Percentiles rank a stretch among this genome's conserved stretches.
phyloP scores from a whole-genome alignment of 352 stramenopile species.

The Phytophthora sojae region DNA sequence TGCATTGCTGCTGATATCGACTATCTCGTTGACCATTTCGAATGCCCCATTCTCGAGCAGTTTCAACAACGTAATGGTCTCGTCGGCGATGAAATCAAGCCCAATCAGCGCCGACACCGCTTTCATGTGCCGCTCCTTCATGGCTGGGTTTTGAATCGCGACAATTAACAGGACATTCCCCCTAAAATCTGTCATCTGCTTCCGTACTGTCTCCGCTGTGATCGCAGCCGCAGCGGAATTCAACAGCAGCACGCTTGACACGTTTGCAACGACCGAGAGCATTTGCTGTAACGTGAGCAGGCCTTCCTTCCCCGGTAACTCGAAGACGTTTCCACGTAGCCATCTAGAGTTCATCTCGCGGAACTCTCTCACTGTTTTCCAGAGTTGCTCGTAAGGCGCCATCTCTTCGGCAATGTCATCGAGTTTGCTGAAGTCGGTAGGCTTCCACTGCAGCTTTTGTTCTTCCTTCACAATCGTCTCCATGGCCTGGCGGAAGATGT shows the following conservation, averaged over 20 bases:
- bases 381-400: slow-evolving; percentile 80
- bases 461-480: slow-evolving; percentile 70
- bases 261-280: slow-evolving; percentile 55
- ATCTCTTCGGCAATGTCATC: slow-evolving; percentile 81
- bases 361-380: slow-evolving; percentile 76
- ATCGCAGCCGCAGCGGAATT: slow-evolving; percentile 67
- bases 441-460: slow-evolving; percentile 70
- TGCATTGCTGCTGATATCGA: slow-evolving; percentile 73
- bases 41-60: slow-evolving; percentile 74
- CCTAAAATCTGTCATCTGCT: slow-evolving; percentile 82
- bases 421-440: slow-evolving; percentile 74
- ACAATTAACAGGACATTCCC: slow-evolving; percentile 71
- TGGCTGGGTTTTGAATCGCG: slow-evolving; percentile 69
- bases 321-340: slow-evolving; percentile 73
- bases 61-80: slow-evolving; percentile 74
- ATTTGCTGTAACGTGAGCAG: slow-evolving; percentile 61
- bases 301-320: slow-evolving; percentile 65
- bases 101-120: slow-evolving; percentile 59
- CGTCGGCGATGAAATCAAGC: slow-evolving; percentile 56
- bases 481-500: slow-evolving; percentile 62
- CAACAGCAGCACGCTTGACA: slow-evolving; percentile 63
- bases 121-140: slow-evolving; percentile 73
- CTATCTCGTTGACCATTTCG: slow-evolving; percentile 54
- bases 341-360: slow-evolving; percentile 73
- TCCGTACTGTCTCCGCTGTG: slow-evolving; percentile 77